Percentiles rank a stretch among this genome's conserved stretches.
Evolutionary conservation across 2,329 filamentous ascomycete genomes (phyloP).

Genomic region (Hypoxylon sp.): DNA sequence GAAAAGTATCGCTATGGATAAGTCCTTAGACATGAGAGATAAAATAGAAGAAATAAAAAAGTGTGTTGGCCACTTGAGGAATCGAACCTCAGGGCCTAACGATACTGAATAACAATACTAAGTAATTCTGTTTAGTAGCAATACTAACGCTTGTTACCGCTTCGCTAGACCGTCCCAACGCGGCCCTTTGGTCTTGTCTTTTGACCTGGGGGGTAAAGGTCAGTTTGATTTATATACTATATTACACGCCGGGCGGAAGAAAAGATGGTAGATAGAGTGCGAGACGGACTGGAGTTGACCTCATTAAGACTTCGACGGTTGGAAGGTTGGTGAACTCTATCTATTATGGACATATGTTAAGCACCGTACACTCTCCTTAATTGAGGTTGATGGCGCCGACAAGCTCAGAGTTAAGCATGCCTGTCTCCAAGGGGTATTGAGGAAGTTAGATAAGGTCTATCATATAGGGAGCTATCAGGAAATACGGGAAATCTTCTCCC

Average conservation of each 20-base stretch:
- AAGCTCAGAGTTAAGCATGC: neutral
- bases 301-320: neutral
- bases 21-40: too few species aligned
- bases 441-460: neutral
- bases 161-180: conserved; percentile 17
- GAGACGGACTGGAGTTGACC: neutral
- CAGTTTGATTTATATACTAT: neutral
- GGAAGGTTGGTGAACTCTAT: neutral
- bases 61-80: conserved; percentile 10
- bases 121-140: neutral
- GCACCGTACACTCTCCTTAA: neutral
- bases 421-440: too few species aligned
- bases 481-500: too few species aligned
- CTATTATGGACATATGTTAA: neutral
- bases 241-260: neutral
- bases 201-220: neutral
- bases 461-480: neutral
- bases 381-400: neutral
- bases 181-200: conserved; percentile 6
- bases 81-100: conserved; percentile 31
- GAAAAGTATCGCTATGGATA: too few species aligned
- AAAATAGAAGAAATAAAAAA: neutral
- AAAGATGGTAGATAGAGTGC: neutral
- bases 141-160: neutral
- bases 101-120: conserved; percentile 2